Base-by-base conservation (phyloP, 2,329 filamentous ascomycete species). In the Sphaerulina musiva region DNA sequence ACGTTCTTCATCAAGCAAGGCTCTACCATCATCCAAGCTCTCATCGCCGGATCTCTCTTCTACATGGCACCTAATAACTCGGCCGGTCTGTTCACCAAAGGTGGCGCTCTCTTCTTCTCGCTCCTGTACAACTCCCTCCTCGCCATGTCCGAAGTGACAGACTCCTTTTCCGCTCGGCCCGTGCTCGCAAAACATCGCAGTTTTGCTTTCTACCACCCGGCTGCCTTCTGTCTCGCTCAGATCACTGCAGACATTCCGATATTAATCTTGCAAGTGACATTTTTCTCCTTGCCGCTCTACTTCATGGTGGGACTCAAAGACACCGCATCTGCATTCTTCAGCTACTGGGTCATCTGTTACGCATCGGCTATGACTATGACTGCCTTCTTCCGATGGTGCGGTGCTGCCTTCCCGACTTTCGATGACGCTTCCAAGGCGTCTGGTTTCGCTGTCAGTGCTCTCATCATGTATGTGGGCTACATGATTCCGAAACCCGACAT, bases 11-110 rank as follows among this genome's bases (percentile, higher is more conserved):
- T 85, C 69, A 84, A 83, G 64, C 81, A 85, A 60, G 68, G 74
- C 4, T 76, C 78, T 0, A 82, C 79, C 1, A 63, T 86, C 6
- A 62, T 75, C 0, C 80, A 85, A 61, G 82, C 83, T 0, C 68
- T 87, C 4, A 79, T 87, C 54, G 74, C 78, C 1, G 84, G 83
- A 6, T 86, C 83, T 0, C 74, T 87, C 3, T 87, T 87, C 69
- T 87, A 86, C 69, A 76, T 83, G 52, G 79, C 83, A 0, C 77
- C 82, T 0, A 55, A 71, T 23, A 80, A 78, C 47, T 80, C 81
- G 0, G 74, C 69, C 1, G 84, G 84, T 7, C 69, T 87, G 0
- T 87, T 87, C 66, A 65, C 80, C 61, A 85, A 85, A 61, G 76
- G 78, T 0, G 85, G 84, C 49, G 78, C 82, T 0, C 70, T 84